Conservation (phyloP, 345 rosid genomes). For the Citrus unshiu region DNA sequence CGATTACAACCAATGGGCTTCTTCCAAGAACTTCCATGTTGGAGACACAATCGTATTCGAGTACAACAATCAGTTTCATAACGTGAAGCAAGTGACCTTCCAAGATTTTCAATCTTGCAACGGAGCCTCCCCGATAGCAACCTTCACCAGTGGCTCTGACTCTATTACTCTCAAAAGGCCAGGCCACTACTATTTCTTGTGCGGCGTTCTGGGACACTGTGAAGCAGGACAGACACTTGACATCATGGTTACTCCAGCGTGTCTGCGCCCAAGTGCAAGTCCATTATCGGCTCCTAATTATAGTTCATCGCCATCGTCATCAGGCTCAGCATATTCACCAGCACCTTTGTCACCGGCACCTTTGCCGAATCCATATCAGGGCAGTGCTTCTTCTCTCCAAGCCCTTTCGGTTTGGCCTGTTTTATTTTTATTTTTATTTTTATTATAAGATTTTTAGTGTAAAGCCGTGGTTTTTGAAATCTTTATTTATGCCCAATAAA, state of each 20-base stretch:
- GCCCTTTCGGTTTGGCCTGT: too few species aligned
- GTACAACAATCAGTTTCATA: too few species aligned
- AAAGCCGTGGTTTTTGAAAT: not conserved
- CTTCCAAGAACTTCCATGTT: not conserved
- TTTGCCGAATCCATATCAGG: too few species aligned
- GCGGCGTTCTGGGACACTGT: not conserved
- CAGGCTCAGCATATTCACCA: too few species aligned
- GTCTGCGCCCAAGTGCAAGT: not conserved
- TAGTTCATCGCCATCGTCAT: not conserved
- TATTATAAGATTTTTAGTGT: too few species aligned
- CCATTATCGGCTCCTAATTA: not conserved
- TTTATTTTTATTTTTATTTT: too few species aligned
- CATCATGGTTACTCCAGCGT: not conserved
- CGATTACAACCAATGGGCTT: conserved; percentile 1
- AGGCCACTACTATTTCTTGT: not conserved
- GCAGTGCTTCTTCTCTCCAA: too few species aligned
- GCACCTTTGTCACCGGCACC: too few species aligned
- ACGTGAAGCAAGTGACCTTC: too few species aligned
- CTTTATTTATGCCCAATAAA: conserved; percentile 1
- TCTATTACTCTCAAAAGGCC: not conserved
- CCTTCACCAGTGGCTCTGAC: not conserved
- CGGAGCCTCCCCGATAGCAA: too few species aligned
- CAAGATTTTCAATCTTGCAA: too few species aligned
- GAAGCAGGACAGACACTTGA: conserved; percentile 3
- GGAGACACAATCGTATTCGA: not conserved